Percentiles rank a stretch among this genome's conserved stretches.
phyloP scores from a whole-genome alignment of 495 filamentous ascomycete species.

The Aspergillus panamensis region DNA sequence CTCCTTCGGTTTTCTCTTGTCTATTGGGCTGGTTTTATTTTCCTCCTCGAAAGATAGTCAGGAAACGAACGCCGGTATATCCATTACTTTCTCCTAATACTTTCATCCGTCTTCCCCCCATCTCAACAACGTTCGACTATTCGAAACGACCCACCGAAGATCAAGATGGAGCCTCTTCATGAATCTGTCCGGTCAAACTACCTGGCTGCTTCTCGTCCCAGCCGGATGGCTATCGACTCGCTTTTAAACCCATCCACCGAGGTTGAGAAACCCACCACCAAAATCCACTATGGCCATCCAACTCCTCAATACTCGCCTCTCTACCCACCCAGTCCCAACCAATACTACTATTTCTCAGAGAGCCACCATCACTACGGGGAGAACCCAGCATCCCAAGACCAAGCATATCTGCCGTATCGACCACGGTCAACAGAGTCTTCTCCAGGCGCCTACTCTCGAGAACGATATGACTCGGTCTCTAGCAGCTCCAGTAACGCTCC shows the following conservation, averaged over 20 bases:
- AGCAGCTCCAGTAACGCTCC: constrained; percentile 38
- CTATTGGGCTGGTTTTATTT: not conserved
- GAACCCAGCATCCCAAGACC: constrained; percentile 16
- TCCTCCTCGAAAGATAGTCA: not conserved
- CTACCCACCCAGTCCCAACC: constrained; percentile 32
- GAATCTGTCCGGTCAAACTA: constrained; percentile 20
- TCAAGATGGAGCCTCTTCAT: constrained; percentile 18
- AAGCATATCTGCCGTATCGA: constrained; percentile 22
- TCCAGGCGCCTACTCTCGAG: constrained; percentile 37
- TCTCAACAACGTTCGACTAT: not conserved
- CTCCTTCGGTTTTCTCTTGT: not conserved
- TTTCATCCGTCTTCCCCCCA: not conserved
- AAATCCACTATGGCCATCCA: constrained; percentile 16
- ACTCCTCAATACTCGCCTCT: constrained; percentile 30
- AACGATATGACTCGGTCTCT: constrained; percentile 43
- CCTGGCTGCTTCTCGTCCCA: constrained; percentile 29
- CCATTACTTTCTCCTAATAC: not conserved
- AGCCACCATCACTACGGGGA: constrained; percentile 21
- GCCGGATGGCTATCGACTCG: constrained; percentile 42
- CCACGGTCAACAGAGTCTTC: constrained; percentile 33
- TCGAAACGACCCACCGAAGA: not conserved
- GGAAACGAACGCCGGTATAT: not conserved
- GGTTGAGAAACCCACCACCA: constrained; percentile 14
- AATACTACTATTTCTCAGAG: constrained; percentile 29
- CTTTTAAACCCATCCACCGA: constrained; percentile 34